Evolutionary conservation across 768 basidiomycete species (phyloP).

Genomic region (Termitomyces sp.): DNA sequence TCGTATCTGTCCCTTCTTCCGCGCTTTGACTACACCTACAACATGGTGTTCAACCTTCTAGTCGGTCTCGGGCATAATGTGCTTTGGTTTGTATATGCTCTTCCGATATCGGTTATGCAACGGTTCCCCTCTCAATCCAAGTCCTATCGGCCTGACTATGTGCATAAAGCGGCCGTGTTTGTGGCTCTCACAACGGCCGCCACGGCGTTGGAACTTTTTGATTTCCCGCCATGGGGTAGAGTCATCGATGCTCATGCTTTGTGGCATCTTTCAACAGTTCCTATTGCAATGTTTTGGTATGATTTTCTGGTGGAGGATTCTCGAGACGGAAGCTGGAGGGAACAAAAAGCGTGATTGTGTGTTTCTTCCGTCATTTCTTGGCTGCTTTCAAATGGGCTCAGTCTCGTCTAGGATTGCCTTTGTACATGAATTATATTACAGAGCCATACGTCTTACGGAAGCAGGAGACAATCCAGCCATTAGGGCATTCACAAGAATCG

Average conservation of each 20-base stretch:
- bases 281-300: constrained; percentile 80
- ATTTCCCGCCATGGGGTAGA: constrained; percentile 79
- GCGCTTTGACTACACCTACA: constrained; percentile 91
- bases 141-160: constrained; percentile 54
- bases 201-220: constrained; percentile 80
- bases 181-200: constrained; percentile 69
- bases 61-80: constrained; percentile 76
- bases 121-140: constrained; percentile 52
- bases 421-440: not conserved
- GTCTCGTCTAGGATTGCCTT: not conserved
- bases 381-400: too few species aligned
- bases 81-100: constrained; percentile 75
- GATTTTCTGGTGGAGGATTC: constrained; percentile 75
- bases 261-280: constrained; percentile 87
- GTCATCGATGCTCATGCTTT: constrained; percentile 86
- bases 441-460: too few species aligned
- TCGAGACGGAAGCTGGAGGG: constrained; percentile 62
- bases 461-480: not conserved
- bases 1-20: constrained; percentile 72
- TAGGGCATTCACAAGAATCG: not conserved
- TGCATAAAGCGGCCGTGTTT: constrained; percentile 49
- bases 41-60: constrained; percentile 77
- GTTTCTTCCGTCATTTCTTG: not conserved
- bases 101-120: constrained; percentile 44
- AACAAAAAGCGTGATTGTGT: constrained; percentile 22